Evolutionary conservation across 192 early-diverging fungal genomes (phyloP).

Genomic region (Dissophora ornata): DNA sequence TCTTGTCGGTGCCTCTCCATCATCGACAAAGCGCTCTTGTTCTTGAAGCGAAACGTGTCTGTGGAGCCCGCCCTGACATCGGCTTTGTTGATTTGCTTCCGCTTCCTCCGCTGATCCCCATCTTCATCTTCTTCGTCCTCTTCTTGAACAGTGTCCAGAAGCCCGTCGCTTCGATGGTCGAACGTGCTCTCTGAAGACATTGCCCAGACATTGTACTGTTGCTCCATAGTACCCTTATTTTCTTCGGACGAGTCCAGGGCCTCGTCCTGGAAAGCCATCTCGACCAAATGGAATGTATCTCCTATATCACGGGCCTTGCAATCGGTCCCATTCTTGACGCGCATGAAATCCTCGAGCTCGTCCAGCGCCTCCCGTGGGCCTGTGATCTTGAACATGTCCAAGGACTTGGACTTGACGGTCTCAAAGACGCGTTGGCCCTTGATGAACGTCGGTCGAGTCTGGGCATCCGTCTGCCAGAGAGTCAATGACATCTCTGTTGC

Average conservation of each 20-base stretch:
- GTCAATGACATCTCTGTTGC: conserved; percentile 26
- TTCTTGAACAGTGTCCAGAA: conserved; percentile 16
- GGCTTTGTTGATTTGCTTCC: neutral
- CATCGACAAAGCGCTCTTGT: conserved; percentile 9
- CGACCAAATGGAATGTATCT: conserved; percentile 26
- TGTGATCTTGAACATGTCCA: conserved; percentile 40
- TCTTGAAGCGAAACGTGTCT: conserved; percentile 30
- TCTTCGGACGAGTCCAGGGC: neutral
- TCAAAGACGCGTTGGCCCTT: conserved; percentile 24
- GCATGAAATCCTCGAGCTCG: conserved; percentile 41
- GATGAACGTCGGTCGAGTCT: conserved; percentile 9
- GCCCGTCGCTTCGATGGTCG: neutral
- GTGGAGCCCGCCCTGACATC: conserved; percentile 4
- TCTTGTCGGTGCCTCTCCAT: conserved; percentile 21
- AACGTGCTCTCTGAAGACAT: neutral
- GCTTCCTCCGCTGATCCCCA: neutral
- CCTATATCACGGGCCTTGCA: conserved; percentile 26
- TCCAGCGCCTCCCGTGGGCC: conserved; percentile 25
- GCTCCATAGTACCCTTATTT: neutral
- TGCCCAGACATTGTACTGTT: neutral
- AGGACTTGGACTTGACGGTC: conserved; percentile 27
- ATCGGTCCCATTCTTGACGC: conserved; percentile 30
- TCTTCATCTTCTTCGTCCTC: conserved; percentile 20
- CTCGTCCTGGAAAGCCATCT: conserved; percentile 26
- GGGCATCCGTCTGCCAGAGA: conserved; percentile 40